A percentile compares a stretch with the other conserved stretches of the same genome.
phyloP scores from a whole-genome alignment of 192 early-diverging fungal species.

The Paraglomus occultum region DNA sequence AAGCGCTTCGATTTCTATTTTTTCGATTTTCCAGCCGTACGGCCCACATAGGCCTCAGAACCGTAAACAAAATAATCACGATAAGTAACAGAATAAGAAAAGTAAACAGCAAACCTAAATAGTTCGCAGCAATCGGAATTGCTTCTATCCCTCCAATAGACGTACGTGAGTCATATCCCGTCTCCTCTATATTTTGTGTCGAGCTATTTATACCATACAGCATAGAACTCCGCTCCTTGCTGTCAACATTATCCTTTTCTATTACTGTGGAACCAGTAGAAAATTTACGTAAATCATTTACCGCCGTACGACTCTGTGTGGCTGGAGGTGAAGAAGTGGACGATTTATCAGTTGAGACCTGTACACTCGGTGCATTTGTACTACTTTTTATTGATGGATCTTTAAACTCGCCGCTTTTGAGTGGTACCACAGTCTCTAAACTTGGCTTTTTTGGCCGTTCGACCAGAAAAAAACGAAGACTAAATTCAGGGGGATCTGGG shows the following conservation, averaged over 20 bases:
- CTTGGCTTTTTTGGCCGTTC: background rate
- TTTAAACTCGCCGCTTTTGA: no score
- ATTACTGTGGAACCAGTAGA: background rate
- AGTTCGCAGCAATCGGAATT: background rate
- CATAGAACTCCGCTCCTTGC: background rate
- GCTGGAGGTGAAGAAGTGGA: no score
- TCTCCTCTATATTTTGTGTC: constrained; percentile 6
- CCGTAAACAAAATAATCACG: background rate
- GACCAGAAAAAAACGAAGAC: background rate
- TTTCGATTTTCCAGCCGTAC: no score
- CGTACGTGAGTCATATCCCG: constrained; percentile 2
- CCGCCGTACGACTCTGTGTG: no score
- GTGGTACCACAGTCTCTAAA: no score
- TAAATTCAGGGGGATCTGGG: background rate
- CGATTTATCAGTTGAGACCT: no score
- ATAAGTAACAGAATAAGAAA: constrained; percentile 5
- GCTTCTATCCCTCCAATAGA: constrained; percentile 7
- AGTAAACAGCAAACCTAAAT: background rate
- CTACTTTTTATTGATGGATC: background rate
- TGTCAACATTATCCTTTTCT: background rate
- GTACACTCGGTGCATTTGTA: no score
- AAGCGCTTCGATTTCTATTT: no score
- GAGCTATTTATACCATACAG: background rate
- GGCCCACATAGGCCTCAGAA: background rate
- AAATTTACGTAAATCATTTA: background rate